These are phyloP conservation scores for Pezicula carpinea DNA, from an alignment of 2,329 filamentous ascomycete genomes.

Conservation along the genomic window DNA sequence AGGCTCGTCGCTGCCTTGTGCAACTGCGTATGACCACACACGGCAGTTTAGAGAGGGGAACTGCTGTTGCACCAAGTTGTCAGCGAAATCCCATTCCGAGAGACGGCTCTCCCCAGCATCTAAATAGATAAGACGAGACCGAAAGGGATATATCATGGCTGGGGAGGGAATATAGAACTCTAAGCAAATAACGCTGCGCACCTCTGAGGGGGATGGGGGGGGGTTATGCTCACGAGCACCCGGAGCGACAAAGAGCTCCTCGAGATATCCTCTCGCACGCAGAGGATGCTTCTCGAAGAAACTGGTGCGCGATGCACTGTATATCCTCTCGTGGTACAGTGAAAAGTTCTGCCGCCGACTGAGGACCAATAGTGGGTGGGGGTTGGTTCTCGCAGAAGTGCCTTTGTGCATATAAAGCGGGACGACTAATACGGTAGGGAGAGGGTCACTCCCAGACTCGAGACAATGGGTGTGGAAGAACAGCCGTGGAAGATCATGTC, in stretches of 20 bases:
- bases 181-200: no score
- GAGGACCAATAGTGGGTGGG: slow-evolving; percentile 3
- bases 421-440: background rate
- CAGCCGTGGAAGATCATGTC: background rate
- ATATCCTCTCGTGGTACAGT: background rate
- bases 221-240: no score
- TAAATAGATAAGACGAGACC: no score
- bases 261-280: no score
- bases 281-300: no score
- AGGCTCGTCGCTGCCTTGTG: slow-evolving; percentile 17
- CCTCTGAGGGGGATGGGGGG: no score
- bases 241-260: no score
- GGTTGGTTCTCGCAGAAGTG: background rate
- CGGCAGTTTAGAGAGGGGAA: background rate
- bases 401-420: background rate
- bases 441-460: background rate
- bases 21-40: background rate
- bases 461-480: no score
- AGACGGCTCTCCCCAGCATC: no score
- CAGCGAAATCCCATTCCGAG: background rate
- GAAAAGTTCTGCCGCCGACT: slow-evolving; percentile 2
- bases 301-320: background rate
- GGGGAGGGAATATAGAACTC: no score
- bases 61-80: background rate
- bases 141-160: no score